Conservation (phyloP, 345 rosid species). For the Rhizophora mangle region DNA sequence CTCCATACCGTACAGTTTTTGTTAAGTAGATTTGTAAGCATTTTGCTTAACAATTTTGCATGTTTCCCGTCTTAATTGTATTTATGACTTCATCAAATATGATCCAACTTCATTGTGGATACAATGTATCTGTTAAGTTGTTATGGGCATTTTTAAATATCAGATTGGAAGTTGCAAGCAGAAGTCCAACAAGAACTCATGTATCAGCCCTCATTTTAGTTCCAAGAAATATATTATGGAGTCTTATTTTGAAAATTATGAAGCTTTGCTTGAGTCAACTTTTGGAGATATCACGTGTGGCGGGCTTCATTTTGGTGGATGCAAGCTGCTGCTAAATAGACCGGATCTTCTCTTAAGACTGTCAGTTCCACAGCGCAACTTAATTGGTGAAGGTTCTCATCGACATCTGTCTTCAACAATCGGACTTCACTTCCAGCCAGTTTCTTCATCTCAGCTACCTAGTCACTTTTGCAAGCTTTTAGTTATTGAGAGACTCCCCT, state of each 20-base stretch:
- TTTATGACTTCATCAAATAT: background rate
- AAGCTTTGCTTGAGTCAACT: slow-evolving; percentile 38
- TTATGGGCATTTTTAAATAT: slow-evolving; percentile 4
- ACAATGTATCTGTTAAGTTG: background rate
- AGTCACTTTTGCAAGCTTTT: slow-evolving; percentile 39
- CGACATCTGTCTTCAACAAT: slow-evolving; percentile 58
- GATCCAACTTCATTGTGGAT: background rate
- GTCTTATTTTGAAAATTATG: slow-evolving; percentile 52
- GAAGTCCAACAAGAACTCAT: slow-evolving; percentile 6
- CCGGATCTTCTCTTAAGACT: slow-evolving; percentile 16
- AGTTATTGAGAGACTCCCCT: slow-evolving; percentile 65
- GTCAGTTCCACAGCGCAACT: slow-evolving; percentile 36
- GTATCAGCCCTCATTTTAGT: slow-evolving; percentile 4
- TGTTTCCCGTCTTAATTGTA: background rate
- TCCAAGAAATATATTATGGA: slow-evolving; percentile 42
- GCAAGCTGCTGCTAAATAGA: slow-evolving; percentile 28
- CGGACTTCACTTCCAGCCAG: slow-evolving; percentile 34
- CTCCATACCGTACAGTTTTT: too few relatives aligned
- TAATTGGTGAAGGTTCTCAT: slow-evolving; percentile 89
- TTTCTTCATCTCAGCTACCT: slow-evolving; percentile 20
- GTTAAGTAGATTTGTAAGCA: too few relatives aligned
- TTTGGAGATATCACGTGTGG: slow-evolving; percentile 40
- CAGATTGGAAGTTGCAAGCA: slow-evolving; percentile 29
- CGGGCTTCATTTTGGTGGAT: slow-evolving; percentile 29
- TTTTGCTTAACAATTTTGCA: too few relatives aligned